phyloP scores from a whole-genome alignment of 1,284 basidiomycete genomes.

The Fomes fomentarius region DNA sequence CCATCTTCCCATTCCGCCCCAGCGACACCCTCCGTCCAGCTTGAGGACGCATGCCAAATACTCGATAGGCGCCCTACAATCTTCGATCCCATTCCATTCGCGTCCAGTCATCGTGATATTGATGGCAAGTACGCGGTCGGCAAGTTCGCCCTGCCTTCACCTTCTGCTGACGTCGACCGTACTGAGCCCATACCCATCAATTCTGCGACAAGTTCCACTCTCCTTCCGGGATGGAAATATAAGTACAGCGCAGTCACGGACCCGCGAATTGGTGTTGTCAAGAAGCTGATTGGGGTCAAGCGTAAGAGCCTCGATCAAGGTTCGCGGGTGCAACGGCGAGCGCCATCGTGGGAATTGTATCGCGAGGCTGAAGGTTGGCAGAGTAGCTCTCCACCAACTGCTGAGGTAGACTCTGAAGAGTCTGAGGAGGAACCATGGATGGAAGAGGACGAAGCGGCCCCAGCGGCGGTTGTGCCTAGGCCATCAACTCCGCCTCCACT shows the following conservation, averaged over 20 bases:
- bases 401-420: constrained; percentile 35
- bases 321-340: constrained; percentile 31
- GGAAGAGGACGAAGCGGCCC: constrained; percentile 35
- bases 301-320: constrained; percentile 48
- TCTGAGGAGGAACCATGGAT: constrained; percentile 41
- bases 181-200: constrained; percentile 30
- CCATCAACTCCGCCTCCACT: constrained; percentile 68
- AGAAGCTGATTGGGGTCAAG: constrained; percentile 67
- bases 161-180: constrained; percentile 53
- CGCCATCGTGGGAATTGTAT: constrained; percentile 39
- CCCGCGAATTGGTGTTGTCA: constrained; percentile 65
- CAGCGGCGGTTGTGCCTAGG: constrained; percentile 43
- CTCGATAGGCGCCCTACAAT: constrained; percentile 24
- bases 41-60: constrained; percentile 34
- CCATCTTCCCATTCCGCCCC: constrained; percentile 45
- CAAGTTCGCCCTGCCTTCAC: constrained; percentile 73
- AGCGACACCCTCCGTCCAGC: constrained; percentile 54
- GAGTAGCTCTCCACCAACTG: constrained; percentile 31
- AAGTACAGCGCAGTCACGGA: constrained; percentile 64
- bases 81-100: constrained; percentile 76
- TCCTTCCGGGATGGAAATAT: constrained; percentile 44
- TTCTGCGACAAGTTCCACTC: background rate
- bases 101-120: constrained; percentile 54
- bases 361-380: constrained; percentile 52
- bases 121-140: constrained; percentile 76